Base-by-base conservation (phyloP, 2,329 filamentous ascomycete genomes). In the Penicillium sp. region DNA sequence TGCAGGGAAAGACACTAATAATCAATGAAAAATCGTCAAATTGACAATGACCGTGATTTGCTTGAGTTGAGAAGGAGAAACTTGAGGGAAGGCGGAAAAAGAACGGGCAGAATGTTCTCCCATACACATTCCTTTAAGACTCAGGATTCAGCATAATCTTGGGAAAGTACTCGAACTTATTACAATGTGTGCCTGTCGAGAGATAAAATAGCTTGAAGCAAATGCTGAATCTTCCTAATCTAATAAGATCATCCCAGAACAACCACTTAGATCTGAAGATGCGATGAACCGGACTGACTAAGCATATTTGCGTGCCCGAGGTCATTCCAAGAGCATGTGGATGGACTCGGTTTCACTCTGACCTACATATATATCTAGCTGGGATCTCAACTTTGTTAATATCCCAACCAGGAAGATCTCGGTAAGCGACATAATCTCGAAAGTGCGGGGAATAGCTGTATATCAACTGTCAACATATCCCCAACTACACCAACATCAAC, bases 191-290 rank as follows among this genome's bases (percentile, higher is more conserved):
- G 32, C 6, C 4, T 35, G 32, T 35, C 16, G 8, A 14, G 14
- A 35, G 20, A 35, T n/a, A n/a, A n/a, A n/a, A n/a, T n/a, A n/a
- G n/a, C n/a, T n/a, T n/a, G 6, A 18, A 20, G 4, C 8, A 35
- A 20, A 20, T 10, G n/a, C n/a, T n/a, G 10, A 37, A 37, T 20
- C 22, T 43, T 43, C 26, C 14, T 16, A 18, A 40, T 55, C 58
- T 16, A 58, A 47, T 57, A 56, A 44, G 10, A 31, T 18, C 22
- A 26, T 18, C 6, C 29, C 9, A 43, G 40, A 42, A 42, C 22
- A 42, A 64, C 61, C 51, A 55, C 49, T 57, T 54, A 29, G 34
- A 43, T 55, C 40, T 26, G 4, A 14, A 16, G 32, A 35, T 35
- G 14, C 51, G 42, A 59, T 39, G 57, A 50, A 53, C 32, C 53